Conservation (phyloP, 768 basidiomycete genomes). For the Mycena indigotica region DNA sequence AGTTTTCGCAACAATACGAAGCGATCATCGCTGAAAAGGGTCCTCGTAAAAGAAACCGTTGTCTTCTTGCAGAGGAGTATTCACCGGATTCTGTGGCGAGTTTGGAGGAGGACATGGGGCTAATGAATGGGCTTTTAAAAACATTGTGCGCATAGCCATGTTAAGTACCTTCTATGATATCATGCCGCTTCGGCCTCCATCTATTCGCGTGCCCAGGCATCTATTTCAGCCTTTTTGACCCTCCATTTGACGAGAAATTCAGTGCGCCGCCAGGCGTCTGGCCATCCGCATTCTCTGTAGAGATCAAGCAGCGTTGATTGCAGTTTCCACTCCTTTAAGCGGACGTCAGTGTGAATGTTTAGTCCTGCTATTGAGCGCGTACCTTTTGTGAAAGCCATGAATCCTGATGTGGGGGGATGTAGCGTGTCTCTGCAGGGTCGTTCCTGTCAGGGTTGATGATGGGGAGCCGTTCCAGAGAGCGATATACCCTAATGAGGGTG, state of each 20-base stretch:
- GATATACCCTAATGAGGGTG: slow-evolving; percentile 13
- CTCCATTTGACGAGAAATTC: slow-evolving; percentile 6
- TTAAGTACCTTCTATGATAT: no score
- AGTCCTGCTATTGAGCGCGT: no score
- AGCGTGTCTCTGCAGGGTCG: slow-evolving; percentile 1
- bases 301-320: not conserved
- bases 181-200: no score
- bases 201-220: not conserved
- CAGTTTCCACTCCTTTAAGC: not conserved
- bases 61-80: no score
- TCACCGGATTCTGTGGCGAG: no score
- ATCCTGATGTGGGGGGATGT: not conserved
- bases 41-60: no score
- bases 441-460: not conserved
- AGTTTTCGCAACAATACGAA: no score
- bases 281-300: slow-evolving; percentile 15
- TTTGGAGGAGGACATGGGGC: no score
- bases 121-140: no score
- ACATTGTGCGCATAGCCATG: no score
- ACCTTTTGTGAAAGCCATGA: no score
- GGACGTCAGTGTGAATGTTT: not conserved
- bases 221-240: not conserved
- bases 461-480: slow-evolving; percentile 11
- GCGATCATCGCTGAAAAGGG: no score
- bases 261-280: slow-evolving; percentile 10